A percentile compares a stretch with the other conserved stretches of the same genome.
Conservation (phyloP, 805 yeast genomes). For the Clavispora santaluciae region DNA sequence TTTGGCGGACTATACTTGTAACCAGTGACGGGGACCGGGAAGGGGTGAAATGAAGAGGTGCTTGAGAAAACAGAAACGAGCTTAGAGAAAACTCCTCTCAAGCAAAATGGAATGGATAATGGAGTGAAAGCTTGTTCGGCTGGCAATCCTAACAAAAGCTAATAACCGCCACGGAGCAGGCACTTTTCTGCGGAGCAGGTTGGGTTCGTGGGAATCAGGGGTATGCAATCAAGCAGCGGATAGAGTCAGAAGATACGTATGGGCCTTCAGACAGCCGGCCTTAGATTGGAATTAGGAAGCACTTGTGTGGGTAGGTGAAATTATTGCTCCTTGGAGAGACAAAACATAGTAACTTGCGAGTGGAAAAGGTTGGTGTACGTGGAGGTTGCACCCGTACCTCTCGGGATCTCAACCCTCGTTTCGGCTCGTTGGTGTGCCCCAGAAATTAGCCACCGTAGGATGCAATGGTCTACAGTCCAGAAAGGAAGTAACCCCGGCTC, state of each 20-base stretch:
- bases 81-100: too few species aligned
- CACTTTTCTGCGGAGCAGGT: background rate
- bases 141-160: background rate
- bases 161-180: background rate
- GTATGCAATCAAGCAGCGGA: too few species aligned
- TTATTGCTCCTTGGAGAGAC: background rate
- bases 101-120: background rate
- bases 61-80: background rate
- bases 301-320: background rate
- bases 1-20: background rate
- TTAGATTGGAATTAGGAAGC: background rate
- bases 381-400: constrained; percentile 1
- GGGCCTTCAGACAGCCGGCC: background rate
- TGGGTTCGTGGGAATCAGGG: background rate
- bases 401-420: background rate
- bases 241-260: too few species aligned
- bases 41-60: background rate
- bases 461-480: too few species aligned
- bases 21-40: background rate
- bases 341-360: background rate
- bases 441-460: too few species aligned
- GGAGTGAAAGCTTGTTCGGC: background rate
- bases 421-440: too few species aligned
- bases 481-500: too few species aligned
- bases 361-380: constrained; percentile 1